A percentile compares a stretch with the other conserved stretches of the same genome.
These are phyloP conservation scores for Fusarium praegraminearum DNA, from an alignment of 2,329 filamentous ascomycete species.

Conservation along the genomic window DNA sequence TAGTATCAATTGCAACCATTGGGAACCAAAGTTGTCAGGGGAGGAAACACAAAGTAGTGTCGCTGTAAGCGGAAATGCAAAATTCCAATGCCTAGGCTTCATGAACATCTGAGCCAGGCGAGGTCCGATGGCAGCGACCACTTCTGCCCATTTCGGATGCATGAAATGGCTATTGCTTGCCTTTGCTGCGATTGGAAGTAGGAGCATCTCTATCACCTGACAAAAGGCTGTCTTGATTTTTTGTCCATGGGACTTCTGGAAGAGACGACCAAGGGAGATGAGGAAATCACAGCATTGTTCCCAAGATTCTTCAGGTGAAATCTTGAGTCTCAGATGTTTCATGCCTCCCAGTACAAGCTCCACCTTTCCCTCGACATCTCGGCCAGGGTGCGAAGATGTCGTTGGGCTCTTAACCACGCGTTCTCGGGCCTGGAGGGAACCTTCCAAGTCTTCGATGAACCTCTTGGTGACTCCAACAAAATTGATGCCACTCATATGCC, in stretches of 20 bases:
- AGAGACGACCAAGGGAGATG: slow-evolving; percentile 82
- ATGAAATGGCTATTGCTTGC: slow-evolving; percentile 81
- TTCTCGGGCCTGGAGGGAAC: slow-evolving; percentile 74
- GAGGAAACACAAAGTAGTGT: slow-evolving; percentile 90
- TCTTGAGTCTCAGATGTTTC: slow-evolving; percentile 85
- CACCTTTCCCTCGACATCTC: slow-evolving; percentile 82
- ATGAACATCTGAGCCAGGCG: slow-evolving; percentile 85
- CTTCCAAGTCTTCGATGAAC: slow-evolving; percentile 84
- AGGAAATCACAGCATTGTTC: slow-evolving; percentile 91
- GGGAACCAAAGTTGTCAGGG: slow-evolving; percentile 82
- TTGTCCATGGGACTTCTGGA: slow-evolving; percentile 86
- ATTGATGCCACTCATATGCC: slow-evolving; percentile 95
- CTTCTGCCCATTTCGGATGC: slow-evolving; percentile 86
- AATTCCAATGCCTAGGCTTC: slow-evolving; percentile 92
- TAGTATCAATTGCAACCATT: slow-evolving; percentile 87
- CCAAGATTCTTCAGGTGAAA: slow-evolving; percentile 80
- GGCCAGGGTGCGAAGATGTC: slow-evolving; percentile 59
- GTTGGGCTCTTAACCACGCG: slow-evolving; percentile 76
- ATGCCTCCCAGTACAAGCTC: slow-evolving; percentile 91
- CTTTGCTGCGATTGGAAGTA: slow-evolving; percentile 87
- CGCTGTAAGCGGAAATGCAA: slow-evolving; percentile 88
- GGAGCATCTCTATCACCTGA: slow-evolving; percentile 85
- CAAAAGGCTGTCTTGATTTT: slow-evolving; percentile 95
- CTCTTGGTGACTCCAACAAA: slow-evolving; percentile 85
- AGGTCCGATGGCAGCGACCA: slow-evolving; percentile 81